These are phyloP conservation scores for Gossypium davidsonii DNA, from an alignment of 441 rosid genomes.

Conservation along the genomic window DNA sequence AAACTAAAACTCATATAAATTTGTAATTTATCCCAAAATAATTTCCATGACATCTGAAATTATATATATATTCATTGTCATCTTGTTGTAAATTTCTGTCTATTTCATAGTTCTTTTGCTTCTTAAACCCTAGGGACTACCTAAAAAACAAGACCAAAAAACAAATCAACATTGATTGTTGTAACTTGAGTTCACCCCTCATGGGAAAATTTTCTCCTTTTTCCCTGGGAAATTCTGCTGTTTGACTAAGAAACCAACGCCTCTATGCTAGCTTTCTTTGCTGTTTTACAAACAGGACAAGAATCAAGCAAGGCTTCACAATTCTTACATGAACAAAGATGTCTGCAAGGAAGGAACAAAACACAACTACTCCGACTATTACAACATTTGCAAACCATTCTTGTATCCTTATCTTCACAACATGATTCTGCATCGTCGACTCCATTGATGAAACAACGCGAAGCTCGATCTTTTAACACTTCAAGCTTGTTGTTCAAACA, in stretches of 20 bases:
- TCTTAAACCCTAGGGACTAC: no score
- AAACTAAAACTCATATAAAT: no score
- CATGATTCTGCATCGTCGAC: slow-evolving; percentile 49
- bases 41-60: no score
- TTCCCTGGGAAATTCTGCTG: slow-evolving; percentile 25
- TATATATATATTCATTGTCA: no score
- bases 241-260: slow-evolving; percentile 39
- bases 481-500: slow-evolving; percentile 47
- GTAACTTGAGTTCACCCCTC: no score
- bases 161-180: no score
- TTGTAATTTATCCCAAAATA: no score
- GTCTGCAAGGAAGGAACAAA: slow-evolving; percentile 86
- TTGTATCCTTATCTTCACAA: slow-evolving; percentile 15
- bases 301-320: slow-evolving; percentile 49
- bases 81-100: no score
- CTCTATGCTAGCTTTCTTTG: slow-evolving; percentile 62
- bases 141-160: no score
- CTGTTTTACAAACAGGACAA: slow-evolving; percentile 62
- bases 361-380: slow-evolving; percentile 32
- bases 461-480: slow-evolving; percentile 27
- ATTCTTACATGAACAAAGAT: slow-evolving; percentile 60
- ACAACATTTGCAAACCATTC: slow-evolving; percentile 24
- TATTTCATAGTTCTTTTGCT: no score
- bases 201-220: background rate
- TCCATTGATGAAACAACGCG: slow-evolving; percentile 22